Percentiles rank a stretch among this genome's conserved stretches.
Evolutionary conservation across 257 asterid genomes (phyloP).

Genomic region (Nicotiana paniculata): DNA sequence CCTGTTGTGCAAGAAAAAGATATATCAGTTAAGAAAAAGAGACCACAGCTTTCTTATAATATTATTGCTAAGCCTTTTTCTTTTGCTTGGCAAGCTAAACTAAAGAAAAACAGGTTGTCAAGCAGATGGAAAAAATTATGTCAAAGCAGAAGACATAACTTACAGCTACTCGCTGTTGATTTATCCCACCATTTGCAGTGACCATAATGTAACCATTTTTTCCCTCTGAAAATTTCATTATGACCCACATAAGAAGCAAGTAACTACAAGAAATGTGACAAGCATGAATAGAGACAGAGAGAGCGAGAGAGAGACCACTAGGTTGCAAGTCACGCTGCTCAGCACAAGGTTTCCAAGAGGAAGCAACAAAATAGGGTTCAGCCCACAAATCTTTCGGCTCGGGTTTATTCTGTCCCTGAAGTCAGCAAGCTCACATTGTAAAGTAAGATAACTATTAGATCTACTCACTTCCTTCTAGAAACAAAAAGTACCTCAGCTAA

Average conservation of each 20-base stretch:
- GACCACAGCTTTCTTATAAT: not conserved
- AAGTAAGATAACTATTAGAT: slow-evolving; percentile 1
- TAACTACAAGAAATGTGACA: slow-evolving; percentile 7
- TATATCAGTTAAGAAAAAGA: not conserved
- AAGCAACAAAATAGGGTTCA: slow-evolving; percentile 71
- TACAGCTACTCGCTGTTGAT: slow-evolving; percentile 99
- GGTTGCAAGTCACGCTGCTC: slow-evolving; percentile 58
- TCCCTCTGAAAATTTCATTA: slow-evolving; percentile 50
- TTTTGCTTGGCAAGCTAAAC: not conserved
- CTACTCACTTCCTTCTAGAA: slow-evolving; percentile 4
- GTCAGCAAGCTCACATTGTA: slow-evolving; percentile 3
- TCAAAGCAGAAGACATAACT: slow-evolving; percentile 28
- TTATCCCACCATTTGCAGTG: slow-evolving; percentile 98
- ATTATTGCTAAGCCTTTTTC: not conserved
- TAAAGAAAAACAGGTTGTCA: not conserved
- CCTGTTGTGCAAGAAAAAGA: slow-evolving; percentile 35
- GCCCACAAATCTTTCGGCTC: slow-evolving; percentile 93
- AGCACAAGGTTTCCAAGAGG: slow-evolving; percentile 93
- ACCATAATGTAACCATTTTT: slow-evolving; percentile 72
- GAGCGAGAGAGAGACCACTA: slow-evolving; percentile 49
- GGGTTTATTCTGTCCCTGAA: slow-evolving; percentile 68
- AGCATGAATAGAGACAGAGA: not conserved
- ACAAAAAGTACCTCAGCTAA: slow-evolving; percentile 66
- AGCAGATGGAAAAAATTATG: not conserved
- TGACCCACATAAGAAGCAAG: slow-evolving; percentile 1